These are phyloP conservation scores for Alternaria ventricosa DNA, from an alignment of 2,329 filamentous ascomycete species.

Conservation along the genomic window DNA sequence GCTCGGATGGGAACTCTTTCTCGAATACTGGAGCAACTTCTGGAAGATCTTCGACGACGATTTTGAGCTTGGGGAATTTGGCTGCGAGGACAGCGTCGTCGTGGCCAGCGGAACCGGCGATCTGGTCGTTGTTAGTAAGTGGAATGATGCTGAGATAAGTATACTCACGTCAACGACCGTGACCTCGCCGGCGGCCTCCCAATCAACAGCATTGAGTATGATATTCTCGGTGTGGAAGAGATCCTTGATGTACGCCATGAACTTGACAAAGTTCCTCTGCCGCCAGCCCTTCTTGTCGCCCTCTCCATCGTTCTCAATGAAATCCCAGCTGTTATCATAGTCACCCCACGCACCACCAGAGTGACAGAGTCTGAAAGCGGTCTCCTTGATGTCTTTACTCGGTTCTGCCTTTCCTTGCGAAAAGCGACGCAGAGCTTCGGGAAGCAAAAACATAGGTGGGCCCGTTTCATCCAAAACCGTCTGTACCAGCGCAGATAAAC, in stretches of 20 bases:
- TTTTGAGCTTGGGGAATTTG: conserved; percentile 34
- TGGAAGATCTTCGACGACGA: conserved; percentile 42
- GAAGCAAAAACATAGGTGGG: conserved; percentile 37
- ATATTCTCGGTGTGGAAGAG: conserved; percentile 37
- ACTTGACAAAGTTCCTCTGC: conserved; percentile 38
- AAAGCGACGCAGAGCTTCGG: conserved; percentile 35
- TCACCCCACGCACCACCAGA: conserved; percentile 33
- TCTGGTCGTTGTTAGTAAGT: conserved; percentile 13
- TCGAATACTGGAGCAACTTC: conserved; percentile 34
- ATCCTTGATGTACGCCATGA: conserved; percentile 45
- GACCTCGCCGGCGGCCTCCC: conserved; percentile 30
- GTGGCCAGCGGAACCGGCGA: conserved; percentile 41
- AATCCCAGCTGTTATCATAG: conserved; percentile 34
- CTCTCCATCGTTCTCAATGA: conserved; percentile 42
- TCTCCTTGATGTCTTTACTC: conserved; percentile 31
- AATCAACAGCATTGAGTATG: conserved; percentile 34
- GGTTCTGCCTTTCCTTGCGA: conserved; percentile 32
- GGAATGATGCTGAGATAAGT: neutral
- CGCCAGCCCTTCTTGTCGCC: conserved; percentile 41
- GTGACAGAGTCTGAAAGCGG: conserved; percentile 39
- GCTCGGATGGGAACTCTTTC: conserved; percentile 27
- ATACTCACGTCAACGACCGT: conserved; percentile 38
- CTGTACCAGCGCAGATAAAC: conserved; percentile 34
- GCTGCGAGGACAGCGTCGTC: conserved; percentile 38
- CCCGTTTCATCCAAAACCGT: conserved; percentile 33